Conservation (phyloP, 306 rosid species). For the Neltuma alba region DNA sequence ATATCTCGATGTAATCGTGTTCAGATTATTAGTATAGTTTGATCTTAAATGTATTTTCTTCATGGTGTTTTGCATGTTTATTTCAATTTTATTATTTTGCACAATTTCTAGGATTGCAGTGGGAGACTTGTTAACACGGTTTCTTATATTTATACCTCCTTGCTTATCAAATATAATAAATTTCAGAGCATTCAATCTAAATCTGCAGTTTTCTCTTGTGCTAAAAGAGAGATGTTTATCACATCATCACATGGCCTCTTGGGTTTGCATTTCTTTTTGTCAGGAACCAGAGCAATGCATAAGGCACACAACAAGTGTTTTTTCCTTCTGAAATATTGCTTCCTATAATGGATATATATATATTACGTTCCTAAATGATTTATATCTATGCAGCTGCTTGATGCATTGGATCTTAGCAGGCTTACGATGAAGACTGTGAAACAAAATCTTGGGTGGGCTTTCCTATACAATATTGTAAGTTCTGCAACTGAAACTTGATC, state of each 20-base stretch:
- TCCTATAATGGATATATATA: background rate
- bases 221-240: background rate
- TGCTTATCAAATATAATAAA: background rate
- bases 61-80: background rate
- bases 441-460: slow-evolving; percentile 99
- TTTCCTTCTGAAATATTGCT: slow-evolving; percentile 19
- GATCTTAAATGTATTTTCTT: background rate
- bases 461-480: slow-evolving; percentile 90
- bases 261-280: background rate
- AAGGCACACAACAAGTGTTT: background rate
- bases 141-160: background rate
- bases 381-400: slow-evolving; percentile 72
- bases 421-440: slow-evolving; percentile 90
- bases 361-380: slow-evolving; percentile 32
- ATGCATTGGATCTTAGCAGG: slow-evolving; percentile 96
- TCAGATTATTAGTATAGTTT: background rate
- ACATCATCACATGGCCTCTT: slow-evolving; percentile 17
- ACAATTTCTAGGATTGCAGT: background rate
- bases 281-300: background rate
- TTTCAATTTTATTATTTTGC: background rate
- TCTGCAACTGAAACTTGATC: slow-evolving; percentile 27
- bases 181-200: background rate
- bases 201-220: background rate
- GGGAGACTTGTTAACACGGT: background rate
- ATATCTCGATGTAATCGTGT: background rate